Conservation (phyloP, 306 rosid species). For the Astragalus glycyphyllos region DNA sequence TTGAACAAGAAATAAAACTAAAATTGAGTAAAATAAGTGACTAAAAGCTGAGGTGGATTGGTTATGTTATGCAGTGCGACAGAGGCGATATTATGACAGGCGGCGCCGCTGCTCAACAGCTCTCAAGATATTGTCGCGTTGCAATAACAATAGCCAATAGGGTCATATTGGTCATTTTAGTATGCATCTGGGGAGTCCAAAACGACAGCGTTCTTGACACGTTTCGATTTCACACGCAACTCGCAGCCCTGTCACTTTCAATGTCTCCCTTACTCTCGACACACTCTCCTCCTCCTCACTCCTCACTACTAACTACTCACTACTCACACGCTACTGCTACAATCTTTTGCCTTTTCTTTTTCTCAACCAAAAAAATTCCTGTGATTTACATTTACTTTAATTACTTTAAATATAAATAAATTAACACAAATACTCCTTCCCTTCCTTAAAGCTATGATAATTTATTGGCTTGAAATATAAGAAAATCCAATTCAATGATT, state of each 20-base stretch:
- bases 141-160: background rate
- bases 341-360: background rate
- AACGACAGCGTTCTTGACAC: slow-evolving; percentile 36
- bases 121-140: background rate
- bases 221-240: background rate
- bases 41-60: too few relatives aligned
- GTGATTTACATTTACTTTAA: too few relatives aligned
- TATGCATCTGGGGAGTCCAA: background rate
- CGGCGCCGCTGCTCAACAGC: slow-evolving; percentile 1
- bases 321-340: background rate
- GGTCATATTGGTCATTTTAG: background rate
- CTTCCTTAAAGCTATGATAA: too few relatives aligned
- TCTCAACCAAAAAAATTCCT: background rate
- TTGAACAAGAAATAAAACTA: too few relatives aligned
- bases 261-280: slow-evolving; percentile 42
- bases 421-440: too few relatives aligned
- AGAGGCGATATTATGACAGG: slow-evolving; percentile 2
- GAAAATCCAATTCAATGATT: too few relatives aligned
- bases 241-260: slow-evolving; percentile 40
- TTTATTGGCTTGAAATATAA: too few relatives aligned
- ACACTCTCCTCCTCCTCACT: background rate
- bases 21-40: too few relatives aligned
- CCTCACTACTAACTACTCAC: background rate
- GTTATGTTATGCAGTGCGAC: background rate
- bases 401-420: too few relatives aligned